phyloP scores from a whole-genome alignment of 768 basidiomycete genomes.

The Tulasnella sp. region DNA sequence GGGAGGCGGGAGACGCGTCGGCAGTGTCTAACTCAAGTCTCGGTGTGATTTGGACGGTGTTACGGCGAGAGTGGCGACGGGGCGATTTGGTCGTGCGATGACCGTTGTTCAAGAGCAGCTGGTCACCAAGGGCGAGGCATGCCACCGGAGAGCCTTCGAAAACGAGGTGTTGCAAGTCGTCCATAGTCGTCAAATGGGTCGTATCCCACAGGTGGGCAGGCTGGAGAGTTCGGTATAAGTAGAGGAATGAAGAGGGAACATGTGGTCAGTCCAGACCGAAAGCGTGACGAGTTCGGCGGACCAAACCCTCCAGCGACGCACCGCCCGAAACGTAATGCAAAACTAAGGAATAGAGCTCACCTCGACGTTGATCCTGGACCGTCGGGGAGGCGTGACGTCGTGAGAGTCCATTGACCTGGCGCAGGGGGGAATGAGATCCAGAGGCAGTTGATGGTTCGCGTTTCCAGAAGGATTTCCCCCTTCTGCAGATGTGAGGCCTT shows the following conservation, averaged over 20 bases:
- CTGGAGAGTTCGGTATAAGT: neutral
- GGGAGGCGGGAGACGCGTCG: neutral
- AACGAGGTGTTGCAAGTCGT: neutral
- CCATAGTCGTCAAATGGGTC: no score
- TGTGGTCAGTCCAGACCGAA: no score
- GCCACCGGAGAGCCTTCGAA: neutral
- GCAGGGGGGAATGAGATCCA: no score
- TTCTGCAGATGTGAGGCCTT: no score
- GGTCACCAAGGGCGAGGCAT: neutral
- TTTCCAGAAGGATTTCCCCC: no score
- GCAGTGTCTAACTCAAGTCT: neutral
- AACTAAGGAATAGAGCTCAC: no score
- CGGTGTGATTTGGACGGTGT: neutral
- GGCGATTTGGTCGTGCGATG: neutral
- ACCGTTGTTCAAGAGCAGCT: neutral
- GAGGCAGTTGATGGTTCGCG: no score
- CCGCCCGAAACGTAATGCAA: no score
- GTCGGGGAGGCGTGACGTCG: no score
- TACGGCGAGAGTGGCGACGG: neutral
- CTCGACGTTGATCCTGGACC: no score
- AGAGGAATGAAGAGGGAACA: neutral
- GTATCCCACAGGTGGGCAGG: neutral
- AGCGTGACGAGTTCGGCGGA: neutral
- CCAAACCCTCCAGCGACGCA: no score
- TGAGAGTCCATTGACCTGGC: no score